Percentiles rank a stretch among this genome's conserved stretches.
Evolutionary conservation across 495 filamentous ascomycete species (phyloP).

Genomic region (Aspergillus sclerotioniger): DNA sequence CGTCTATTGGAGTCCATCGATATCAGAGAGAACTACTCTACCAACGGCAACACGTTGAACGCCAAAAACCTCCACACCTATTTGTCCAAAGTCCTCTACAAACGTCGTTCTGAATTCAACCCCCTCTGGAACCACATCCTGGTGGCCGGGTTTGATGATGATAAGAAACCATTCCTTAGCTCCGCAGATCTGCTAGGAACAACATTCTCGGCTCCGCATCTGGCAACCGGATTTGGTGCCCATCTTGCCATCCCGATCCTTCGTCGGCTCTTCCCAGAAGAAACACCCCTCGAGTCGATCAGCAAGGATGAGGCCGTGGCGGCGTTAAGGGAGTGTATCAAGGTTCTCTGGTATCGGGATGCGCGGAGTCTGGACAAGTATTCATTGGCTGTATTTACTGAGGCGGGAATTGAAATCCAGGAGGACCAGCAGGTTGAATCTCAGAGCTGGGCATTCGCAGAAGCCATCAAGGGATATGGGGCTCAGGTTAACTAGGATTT

Average conservation of each 20-base stretch:
- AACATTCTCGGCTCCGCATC: slow-evolving; percentile 77
- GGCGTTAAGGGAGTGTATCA: slow-evolving; percentile 87
- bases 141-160: slow-evolving; percentile 80
- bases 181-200: slow-evolving; percentile 91
- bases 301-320: slow-evolving; percentile 76
- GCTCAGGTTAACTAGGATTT: slow-evolving; percentile 56
- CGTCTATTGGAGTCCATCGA: slow-evolving; percentile 81
- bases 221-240: slow-evolving; percentile 92
- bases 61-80: slow-evolving; percentile 96
- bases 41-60: slow-evolving; percentile 60
- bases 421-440: slow-evolving; percentile 72
- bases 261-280: slow-evolving; percentile 76
- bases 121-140: slow-evolving; percentile 95
- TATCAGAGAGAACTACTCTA: slow-evolving; percentile 83
- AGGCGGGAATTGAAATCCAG: slow-evolving; percentile 75
- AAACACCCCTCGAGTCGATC: slow-evolving; percentile 65
- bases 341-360: slow-evolving; percentile 96
- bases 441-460: slow-evolving; percentile 97
- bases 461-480: slow-evolving; percentile 77
- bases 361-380: slow-evolving; percentile 89
- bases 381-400: slow-evolving; percentile 83
- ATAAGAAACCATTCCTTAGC: slow-evolving; percentile 81
- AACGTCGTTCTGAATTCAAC: slow-evolving; percentile 90
- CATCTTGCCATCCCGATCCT: slow-evolving; percentile 91
- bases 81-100: slow-evolving; percentile 90